phyloP scores from a whole-genome alignment of 2,329 filamentous ascomycete genomes.

The Magnaporthiopsis poae region DNA sequence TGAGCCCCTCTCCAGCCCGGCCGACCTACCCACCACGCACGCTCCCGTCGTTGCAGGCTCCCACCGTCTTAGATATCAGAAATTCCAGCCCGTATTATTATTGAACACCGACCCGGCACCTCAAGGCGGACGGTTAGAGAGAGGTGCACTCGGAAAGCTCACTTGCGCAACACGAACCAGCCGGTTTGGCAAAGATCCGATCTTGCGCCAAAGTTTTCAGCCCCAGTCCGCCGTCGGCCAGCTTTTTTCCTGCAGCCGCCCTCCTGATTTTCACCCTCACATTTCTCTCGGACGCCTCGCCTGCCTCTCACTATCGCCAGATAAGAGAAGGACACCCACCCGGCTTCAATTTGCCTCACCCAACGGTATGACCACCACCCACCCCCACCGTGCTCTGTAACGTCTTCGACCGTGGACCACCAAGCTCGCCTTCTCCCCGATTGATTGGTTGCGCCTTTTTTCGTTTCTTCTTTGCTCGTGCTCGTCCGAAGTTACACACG shows the following conservation, averaged over 20 bases:
- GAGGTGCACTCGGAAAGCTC: neutral
- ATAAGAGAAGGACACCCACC: neutral
- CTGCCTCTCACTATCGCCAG: too few species aligned
- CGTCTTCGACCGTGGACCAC: neutral
- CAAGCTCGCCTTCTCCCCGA: neutral
- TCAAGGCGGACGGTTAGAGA: neutral
- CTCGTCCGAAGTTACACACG: neutral
- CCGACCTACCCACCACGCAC: neutral
- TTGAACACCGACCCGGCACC: too few species aligned
- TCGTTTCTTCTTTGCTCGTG: too few species aligned
- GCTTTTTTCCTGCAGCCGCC: neutral
- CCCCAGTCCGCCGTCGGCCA: neutral
- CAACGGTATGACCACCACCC: neutral
- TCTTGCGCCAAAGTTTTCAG: neutral
- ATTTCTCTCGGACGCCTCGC: too few species aligned
- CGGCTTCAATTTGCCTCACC: neutral
- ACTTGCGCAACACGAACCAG: too few species aligned
- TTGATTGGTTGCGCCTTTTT: neutral
- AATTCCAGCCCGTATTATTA: neutral
- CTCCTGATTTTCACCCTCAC: too few species aligned
- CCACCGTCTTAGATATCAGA: neutral
- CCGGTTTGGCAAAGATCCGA: neutral
- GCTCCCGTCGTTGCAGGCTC: neutral
- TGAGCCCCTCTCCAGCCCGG: neutral
- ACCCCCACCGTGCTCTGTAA: neutral